Base-by-base conservation (phyloP, 2,329 filamentous ascomycete genomes). In the Furcasterigmium sp. region DNA sequence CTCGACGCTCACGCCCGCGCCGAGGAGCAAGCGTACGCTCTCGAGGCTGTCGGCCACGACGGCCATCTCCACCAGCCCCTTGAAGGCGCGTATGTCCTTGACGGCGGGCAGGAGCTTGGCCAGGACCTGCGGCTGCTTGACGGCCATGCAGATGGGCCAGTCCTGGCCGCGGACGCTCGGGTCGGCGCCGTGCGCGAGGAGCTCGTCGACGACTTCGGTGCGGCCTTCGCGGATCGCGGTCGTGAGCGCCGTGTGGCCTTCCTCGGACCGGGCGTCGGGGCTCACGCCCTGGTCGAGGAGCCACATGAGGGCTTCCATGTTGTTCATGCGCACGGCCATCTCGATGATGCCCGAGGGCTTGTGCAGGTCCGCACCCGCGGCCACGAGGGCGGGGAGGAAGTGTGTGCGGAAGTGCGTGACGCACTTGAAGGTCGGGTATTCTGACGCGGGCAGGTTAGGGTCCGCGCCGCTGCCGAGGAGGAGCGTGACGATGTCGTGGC, bases 91-190 rank as follows among this genome's bases (percentile, higher is more conserved):
- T 2, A 78, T 75, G 51, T 82, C 76, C 1, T 74, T 61, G 8
- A 84, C 70, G 2, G 73, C 69, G 0, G 72, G 67, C 0, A 85
- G 67, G 2, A 87, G 67, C 41, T 73, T 75, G 52, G 73, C 70
- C 10, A 86, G 71, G 35, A 87, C 74, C 0, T 60, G 57, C 0
- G 84, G 82, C 28, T 78, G 73, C 46, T 69, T 71, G 39, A 85
- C 80, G 0, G 83, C 81, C 76, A 87, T 81, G 58, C 76, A 82
- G 10, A 86, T 69, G 0, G 84, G 84, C 83, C 83, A 87, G 55
- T 86, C 80, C 53, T 84, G 70, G 26, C 82, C 82, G 13, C 82
- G 72, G 15, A 83, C 63, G 43, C 76, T 75, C 5, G 81, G 78
- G 47, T 84, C 77, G 0, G 80, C 81, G 10, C 80, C 80, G 21